Evolutionary conservation across 805 yeast species (phyloP).

Genomic region (Suhomyces sp.): DNA sequence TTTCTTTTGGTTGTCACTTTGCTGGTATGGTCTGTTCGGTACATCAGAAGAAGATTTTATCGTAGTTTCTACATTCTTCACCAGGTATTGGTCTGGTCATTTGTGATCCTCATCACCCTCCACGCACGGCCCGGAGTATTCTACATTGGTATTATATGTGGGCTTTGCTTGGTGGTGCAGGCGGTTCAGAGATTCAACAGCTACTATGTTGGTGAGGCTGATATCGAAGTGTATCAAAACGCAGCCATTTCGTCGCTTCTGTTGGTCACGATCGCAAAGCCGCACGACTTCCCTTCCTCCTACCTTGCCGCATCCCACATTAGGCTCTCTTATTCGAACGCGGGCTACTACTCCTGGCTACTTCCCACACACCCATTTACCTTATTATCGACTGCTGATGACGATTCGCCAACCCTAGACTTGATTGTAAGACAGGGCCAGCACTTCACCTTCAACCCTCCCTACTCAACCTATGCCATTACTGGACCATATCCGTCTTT

Average conservation of each 20-base stretch:
- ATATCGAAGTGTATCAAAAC: conserved; percentile 13
- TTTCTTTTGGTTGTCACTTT: conserved; percentile 35
- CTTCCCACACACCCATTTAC: conserved; percentile 70
- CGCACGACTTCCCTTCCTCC: conserved; percentile 15
- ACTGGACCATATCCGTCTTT: conserved; percentile 43
- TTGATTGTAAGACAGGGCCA: conserved; percentile 46
- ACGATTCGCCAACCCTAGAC: conserved; percentile 28
- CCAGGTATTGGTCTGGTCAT: conserved; percentile 45
- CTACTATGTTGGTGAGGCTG: conserved; percentile 8
- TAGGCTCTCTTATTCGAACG: conserved; percentile 24
- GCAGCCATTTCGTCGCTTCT: conserved; percentile 15
- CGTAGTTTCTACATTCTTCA: conserved; percentile 56
- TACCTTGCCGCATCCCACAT: conserved; percentile 58
- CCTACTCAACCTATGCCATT: conserved; percentile 27
- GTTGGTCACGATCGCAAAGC: conserved; percentile 19
- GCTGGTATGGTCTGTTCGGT: conserved; percentile 44
- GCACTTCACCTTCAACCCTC: conserved; percentile 5
- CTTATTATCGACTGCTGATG: conserved; percentile 45
- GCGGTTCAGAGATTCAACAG: conserved; percentile 28
- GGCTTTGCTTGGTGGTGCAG: conserved; percentile 33
- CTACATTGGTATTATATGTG: conserved; percentile 22
- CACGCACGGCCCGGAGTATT: conserved; percentile 74
- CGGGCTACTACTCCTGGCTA: conserved; percentile 28
- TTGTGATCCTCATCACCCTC: conserved; percentile 44
- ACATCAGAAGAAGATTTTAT: conserved; percentile 50